These are phyloP conservation scores for Colletotrichum shisoi DNA, from an alignment of 2,329 filamentous ascomycete species.

Conservation along the genomic window DNA sequence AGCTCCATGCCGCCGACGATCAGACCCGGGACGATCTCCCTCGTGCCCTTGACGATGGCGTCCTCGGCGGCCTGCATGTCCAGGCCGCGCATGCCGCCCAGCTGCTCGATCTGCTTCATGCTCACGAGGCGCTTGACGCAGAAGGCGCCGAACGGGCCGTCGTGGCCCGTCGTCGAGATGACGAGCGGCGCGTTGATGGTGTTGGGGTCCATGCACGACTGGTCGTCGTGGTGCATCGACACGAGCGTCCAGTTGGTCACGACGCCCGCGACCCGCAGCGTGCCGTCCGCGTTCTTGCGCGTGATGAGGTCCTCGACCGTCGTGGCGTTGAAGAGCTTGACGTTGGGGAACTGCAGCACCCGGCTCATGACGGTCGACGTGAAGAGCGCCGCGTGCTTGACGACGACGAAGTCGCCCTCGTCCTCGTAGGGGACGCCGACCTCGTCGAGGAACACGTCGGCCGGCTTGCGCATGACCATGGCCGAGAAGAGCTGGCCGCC, in stretches of 20 bases:
- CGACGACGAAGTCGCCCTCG: conserved; percentile 79
- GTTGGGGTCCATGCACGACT: conserved; percentile 97
- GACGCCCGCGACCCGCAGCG: conserved; percentile 80
- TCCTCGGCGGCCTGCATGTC: conserved; percentile 94
- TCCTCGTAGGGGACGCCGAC: conserved; percentile 87
- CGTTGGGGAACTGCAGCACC: conserved; percentile 84
- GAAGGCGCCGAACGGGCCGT: conserved; percentile 91
- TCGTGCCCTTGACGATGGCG: conserved; percentile 89
- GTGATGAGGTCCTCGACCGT: conserved; percentile 93
- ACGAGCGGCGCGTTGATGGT: conserved; percentile 92
- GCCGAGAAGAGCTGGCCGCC: conserved; percentile 93
- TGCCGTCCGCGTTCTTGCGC: conserved; percentile 63
- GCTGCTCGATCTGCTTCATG: conserved; percentile 82
- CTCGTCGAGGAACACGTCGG: conserved; percentile 82
- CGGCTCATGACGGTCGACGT: conserved; percentile 85
- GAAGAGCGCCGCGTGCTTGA: conserved; percentile 93
- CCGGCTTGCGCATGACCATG: conserved; percentile 95
- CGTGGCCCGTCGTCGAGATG: conserved; percentile 90
- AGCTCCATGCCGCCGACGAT: conserved; percentile 97
- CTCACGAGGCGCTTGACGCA: conserved; percentile 88
- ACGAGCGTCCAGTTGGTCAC: conserved; percentile 97
- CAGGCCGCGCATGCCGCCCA: conserved; percentile 90
- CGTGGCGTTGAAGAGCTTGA: conserved; percentile 97
- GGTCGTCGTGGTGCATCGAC: conserved; percentile 84
- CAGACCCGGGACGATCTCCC: conserved; percentile 85